Evolutionary conservation across 768 basidiomycete genomes (phyloP).

Genomic region (Chlorophyllum brunneum): DNA sequence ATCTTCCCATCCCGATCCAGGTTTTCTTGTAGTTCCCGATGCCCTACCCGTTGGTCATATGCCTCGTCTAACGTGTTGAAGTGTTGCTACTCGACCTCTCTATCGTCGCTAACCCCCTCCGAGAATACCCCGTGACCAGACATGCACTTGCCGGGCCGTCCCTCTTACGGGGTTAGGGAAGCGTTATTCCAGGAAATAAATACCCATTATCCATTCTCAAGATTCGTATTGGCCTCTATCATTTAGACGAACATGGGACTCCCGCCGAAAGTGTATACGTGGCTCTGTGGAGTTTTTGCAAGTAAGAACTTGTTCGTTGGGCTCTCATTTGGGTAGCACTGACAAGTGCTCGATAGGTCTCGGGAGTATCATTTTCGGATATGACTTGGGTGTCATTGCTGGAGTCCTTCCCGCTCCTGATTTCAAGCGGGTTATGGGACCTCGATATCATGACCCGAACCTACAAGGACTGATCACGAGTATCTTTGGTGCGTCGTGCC

Average conservation of each 20-base stretch:
- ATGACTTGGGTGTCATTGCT: slow-evolving; percentile 50
- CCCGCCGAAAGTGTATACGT: slow-evolving; percentile 47
- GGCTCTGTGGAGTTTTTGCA: slow-evolving; percentile 50
- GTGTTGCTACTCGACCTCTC: background rate
- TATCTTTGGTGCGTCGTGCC: slow-evolving; percentile 33
- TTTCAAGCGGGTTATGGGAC: slow-evolving; percentile 35
- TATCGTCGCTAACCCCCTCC: background rate
- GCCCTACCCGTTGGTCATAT: too few relatives aligned
- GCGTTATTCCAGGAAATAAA: background rate
- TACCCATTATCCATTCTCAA: background rate
- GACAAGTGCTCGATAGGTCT: too few relatives aligned
- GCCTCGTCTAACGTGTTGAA: background rate
- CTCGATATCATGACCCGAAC: slow-evolving; percentile 30
- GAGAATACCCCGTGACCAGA: background rate
- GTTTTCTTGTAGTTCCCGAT: too few relatives aligned
- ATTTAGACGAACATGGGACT: slow-evolving; percentile 26
- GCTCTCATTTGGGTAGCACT: too few relatives aligned
- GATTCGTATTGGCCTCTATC: background rate
- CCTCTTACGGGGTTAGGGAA: background rate
- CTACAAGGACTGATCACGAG: slow-evolving; percentile 36
- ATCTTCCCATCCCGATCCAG: too few relatives aligned
- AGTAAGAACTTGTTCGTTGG: too few relatives aligned
- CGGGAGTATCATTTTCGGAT: slow-evolving; percentile 44
- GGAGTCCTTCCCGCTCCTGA: slow-evolving; percentile 37
- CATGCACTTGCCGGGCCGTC: background rate